A percentile compares a stretch with the other conserved stretches of the same genome.
Conservation (phyloP, 2,329 filamentous ascomycete species). For the Pseudovirgaria hyperparasitica region DNA sequence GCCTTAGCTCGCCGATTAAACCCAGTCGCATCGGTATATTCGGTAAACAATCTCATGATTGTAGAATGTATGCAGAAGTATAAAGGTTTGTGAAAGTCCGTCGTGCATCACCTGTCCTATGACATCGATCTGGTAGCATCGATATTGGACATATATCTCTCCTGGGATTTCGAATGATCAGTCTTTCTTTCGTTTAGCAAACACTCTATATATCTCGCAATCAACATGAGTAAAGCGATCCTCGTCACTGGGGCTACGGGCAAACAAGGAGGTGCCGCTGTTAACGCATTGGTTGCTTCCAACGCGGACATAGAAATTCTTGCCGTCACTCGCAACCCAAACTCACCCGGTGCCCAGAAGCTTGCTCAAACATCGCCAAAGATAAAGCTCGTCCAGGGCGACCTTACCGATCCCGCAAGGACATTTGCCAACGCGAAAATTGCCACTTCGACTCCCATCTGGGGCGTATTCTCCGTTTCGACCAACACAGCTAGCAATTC, state of each 20-base stretch:
- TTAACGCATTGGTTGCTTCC: slow-evolving; percentile 24
- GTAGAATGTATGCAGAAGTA: too few species aligned
- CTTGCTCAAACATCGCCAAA: slow-evolving; percentile 31
- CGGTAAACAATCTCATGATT: too few species aligned
- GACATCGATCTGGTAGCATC: too few species aligned
- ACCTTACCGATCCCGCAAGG: slow-evolving; percentile 35
- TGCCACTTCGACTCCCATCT: slow-evolving; percentile 16
- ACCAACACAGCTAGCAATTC: background rate
- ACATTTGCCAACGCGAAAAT: slow-evolving; percentile 37
- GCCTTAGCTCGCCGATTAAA: too few species aligned
- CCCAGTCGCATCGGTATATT: too few species aligned
- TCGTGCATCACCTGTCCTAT: too few species aligned
- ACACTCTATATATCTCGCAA: too few species aligned
- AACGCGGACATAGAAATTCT: slow-evolving; percentile 35
- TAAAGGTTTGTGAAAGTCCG: too few species aligned
- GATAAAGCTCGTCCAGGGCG: slow-evolving; percentile 41
- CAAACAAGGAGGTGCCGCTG: slow-evolving; percentile 30
- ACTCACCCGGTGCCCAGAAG: slow-evolving; percentile 35
- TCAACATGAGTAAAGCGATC: slow-evolving; percentile 20
- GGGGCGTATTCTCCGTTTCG: slow-evolving; percentile 22
- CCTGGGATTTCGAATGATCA: background rate
- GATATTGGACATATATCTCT: too few species aligned
- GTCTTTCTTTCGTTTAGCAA: too few species aligned
- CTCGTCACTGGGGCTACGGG: slow-evolving; percentile 32
- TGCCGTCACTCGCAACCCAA: slow-evolving; percentile 42